These are phyloP conservation scores for Mycena chlorophos DNA, from an alignment of 768 basidiomycete species.

Conservation along the genomic window DNA sequence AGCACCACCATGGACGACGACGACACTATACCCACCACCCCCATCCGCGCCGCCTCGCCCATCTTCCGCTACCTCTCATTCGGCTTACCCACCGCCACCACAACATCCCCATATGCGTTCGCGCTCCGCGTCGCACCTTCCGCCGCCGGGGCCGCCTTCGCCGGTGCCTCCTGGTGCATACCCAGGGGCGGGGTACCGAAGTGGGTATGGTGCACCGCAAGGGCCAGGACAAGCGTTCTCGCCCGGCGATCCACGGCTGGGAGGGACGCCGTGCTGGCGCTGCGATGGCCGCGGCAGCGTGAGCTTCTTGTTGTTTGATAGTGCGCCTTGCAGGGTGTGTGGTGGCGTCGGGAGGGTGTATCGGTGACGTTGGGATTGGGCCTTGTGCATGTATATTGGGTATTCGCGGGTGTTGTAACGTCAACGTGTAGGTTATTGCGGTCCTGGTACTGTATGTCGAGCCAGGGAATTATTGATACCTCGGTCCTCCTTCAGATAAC, in stretches of 20 bases:
- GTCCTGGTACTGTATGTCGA: too few relatives aligned
- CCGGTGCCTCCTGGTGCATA: too few relatives aligned
- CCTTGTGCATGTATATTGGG: too few relatives aligned
- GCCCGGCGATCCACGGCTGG: slow-evolving; percentile 71
- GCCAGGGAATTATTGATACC: too few relatives aligned
- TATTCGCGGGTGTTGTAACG: too few relatives aligned
- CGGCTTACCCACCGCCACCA: slow-evolving; percentile 13
- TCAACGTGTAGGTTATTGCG: too few relatives aligned
- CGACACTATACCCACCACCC: neutral
- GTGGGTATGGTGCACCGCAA: too few relatives aligned
- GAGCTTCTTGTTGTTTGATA: slow-evolving; percentile 55
- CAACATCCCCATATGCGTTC: slow-evolving; percentile 37
- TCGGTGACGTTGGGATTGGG: too few relatives aligned
- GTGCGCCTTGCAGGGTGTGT: slow-evolving; percentile 55
- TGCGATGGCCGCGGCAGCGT: slow-evolving; percentile 62
- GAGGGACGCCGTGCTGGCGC: slow-evolving; percentile 63
- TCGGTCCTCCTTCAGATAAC: too few relatives aligned
- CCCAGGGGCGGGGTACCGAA: too few relatives aligned
- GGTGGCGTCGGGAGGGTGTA: slow-evolving; percentile 63
- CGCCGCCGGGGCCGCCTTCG: too few relatives aligned
- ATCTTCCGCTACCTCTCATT: neutral
- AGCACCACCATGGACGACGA: slow-evolving; percentile 18
- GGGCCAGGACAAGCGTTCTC: slow-evolving; percentile 38
- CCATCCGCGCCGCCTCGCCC: slow-evolving; percentile 6
- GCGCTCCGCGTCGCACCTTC: too few relatives aligned